phyloP scores from a whole-genome alignment of 257 asterid species.

The Solanum chmielewskii region DNA sequence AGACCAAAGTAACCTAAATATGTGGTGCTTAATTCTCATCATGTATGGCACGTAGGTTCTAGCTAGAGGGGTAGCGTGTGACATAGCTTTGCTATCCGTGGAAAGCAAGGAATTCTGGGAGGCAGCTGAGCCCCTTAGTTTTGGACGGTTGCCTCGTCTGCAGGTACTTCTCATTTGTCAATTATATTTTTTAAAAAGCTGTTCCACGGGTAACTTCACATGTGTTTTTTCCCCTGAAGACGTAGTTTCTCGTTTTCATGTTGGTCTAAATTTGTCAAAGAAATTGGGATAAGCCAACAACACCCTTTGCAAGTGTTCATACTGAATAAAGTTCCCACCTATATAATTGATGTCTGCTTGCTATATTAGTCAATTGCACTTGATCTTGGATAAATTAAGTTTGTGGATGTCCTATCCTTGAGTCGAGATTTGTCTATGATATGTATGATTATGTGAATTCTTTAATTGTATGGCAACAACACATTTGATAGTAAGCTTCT shows the following conservation, averaged over 20 bases:
- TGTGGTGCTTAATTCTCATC: background rate
- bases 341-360: background rate
- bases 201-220: background rate
- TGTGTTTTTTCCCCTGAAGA: background rate
- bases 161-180: constrained; percentile 39
- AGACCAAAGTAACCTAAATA: background rate
- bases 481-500: background rate
- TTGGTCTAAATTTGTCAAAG: background rate
- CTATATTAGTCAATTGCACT: background rate
- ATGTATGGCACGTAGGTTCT: constrained; percentile 39
- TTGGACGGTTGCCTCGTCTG: constrained; percentile 68
- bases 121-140: constrained; percentile 66
- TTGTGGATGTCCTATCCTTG: background rate
- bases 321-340: background rate
- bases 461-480: background rate
- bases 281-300: background rate
- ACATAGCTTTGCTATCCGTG: constrained; percentile 78
- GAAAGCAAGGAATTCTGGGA: constrained; percentile 78
- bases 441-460: background rate
- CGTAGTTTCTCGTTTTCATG: background rate
- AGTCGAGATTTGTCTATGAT: background rate
- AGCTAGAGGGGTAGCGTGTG: constrained; percentile 88
- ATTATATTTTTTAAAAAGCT: background rate
- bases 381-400: background rate
- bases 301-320: background rate